Evolutionary conservation across 2,329 filamentous ascomycete genomes (phyloP), one percentile per base, ranked within the genome.

Genomic region (Fusarium siculi): DNA sequence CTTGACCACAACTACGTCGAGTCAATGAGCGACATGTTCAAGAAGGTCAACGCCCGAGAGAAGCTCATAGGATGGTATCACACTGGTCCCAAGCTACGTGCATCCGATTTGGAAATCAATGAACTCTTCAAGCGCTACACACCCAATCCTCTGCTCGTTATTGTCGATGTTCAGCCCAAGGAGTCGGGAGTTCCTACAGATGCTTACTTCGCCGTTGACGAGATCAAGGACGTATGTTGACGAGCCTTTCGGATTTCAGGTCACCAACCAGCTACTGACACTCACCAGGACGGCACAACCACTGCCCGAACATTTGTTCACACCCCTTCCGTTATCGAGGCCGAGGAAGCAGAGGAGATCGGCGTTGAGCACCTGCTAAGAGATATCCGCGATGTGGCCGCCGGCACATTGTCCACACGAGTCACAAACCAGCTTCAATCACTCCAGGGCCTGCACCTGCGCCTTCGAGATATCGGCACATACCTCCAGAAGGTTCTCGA

Each of bases 41-140:
- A 99, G 88, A 98, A 98, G 87, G 95, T 99, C 88, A 99, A 99
- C 86, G 96, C 96, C 70, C 89, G 94, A 74, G 96, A 99, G 87
- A 98, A 98, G 91, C 89, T 99, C 82, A 97, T 99, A 88, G 96
- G 96, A 80, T 99, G 96, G 96, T 99, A 99, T 84, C 96, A 99
- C 85, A 97, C 96, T 25, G 96, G 96, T 46, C 96, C 96, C 43
- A 99, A 98, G 88, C 88, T 99, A 80, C 92, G 96, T 81, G 96
- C 95, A 63, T 98, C 96, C 50, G 96, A 99, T 87, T 87, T 99
- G 76, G 94, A 98, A 86, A 97, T 99, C 92, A 99, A 99, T 85
- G 96, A 99, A 86, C 90, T 99, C 67, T 98, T 99, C 90, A 99
- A 99, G 88, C 91, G 95, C 87, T 99, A 99, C 87, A 98, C 95